Percentiles rank a stretch among this genome's conserved stretches.
These are phyloP conservation scores for Mycena vulgaris DNA, from an alignment of 768 basidiomycete genomes.

Conservation along the genomic window DNA sequence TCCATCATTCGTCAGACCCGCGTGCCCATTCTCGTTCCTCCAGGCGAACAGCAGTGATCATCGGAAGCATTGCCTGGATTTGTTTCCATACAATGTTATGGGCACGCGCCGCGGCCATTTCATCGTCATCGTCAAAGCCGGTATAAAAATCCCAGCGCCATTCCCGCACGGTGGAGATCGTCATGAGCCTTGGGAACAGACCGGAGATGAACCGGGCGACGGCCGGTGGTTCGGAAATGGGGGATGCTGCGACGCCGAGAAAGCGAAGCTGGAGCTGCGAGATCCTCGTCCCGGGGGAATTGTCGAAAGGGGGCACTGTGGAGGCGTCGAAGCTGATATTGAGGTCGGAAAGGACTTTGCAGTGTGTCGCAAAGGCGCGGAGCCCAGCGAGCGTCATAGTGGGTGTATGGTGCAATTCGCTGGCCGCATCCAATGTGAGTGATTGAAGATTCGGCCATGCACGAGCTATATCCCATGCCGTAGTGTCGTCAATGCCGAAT, in stretches of 20 bases:
- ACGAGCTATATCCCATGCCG: background rate
- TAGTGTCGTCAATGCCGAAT: background rate
- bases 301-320: slow-evolving; percentile 13
- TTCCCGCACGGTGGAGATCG: background rate
- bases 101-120: background rate
- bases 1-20: no score
- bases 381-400: background rate
- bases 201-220: background rate
- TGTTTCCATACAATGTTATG: background rate
- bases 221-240: slow-evolving; percentile 3
- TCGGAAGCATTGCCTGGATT: background rate
- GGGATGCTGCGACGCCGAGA: background rate
- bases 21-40: background rate
- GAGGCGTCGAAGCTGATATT: slow-evolving; percentile 1
- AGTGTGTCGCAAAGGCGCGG: background rate
- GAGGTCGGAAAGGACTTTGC: background rate
- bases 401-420: background rate
- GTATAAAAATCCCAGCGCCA: slow-evolving; percentile 14
- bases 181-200: background rate
- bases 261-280: background rate
- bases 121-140: background rate
- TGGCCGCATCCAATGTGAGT: background rate
- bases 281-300: background rate
- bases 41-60: background rate
- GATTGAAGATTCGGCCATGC: background rate